These are phyloP conservation scores for Blastobotrys aristatus DNA, from an alignment of 1,139 yeast genomes.

Conservation along the genomic window DNA sequence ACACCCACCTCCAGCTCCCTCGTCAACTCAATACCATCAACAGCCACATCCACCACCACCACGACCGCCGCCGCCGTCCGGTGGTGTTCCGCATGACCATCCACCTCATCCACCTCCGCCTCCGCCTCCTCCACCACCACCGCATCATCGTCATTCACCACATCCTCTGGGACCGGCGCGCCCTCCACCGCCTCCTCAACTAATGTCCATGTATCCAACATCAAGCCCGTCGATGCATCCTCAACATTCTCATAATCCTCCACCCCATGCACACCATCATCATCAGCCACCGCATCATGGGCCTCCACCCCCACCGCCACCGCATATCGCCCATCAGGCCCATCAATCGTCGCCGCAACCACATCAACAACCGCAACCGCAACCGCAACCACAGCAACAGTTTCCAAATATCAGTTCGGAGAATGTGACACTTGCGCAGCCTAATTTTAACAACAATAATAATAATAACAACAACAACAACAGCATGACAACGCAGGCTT, in stretches of 20 bases:
- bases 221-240: too few relatives aligned
- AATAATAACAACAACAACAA: neutral
- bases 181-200: too few relatives aligned
- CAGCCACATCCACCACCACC: neutral
- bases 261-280: too few relatives aligned
- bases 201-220: neutral
- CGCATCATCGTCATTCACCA: neutral
- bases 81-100: too few relatives aligned
- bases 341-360: neutral
- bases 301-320: neutral
- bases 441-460: neutral
- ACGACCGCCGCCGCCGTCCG: neutral
- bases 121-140: neutral
- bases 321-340: neutral
- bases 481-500: neutral
- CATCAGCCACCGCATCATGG: neutral
- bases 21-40: neutral
- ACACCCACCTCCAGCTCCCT: neutral
- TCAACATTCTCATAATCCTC: too few relatives aligned
- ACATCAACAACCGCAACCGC: constrained; percentile 5
- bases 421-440: neutral
- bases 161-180: neutral
- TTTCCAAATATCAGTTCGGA: neutral
- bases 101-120: neutral
- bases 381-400: neutral